Evolutionary conservation across 805 yeast genomes (phyloP).

Genomic region (Suhomyces prunicola): DNA sequence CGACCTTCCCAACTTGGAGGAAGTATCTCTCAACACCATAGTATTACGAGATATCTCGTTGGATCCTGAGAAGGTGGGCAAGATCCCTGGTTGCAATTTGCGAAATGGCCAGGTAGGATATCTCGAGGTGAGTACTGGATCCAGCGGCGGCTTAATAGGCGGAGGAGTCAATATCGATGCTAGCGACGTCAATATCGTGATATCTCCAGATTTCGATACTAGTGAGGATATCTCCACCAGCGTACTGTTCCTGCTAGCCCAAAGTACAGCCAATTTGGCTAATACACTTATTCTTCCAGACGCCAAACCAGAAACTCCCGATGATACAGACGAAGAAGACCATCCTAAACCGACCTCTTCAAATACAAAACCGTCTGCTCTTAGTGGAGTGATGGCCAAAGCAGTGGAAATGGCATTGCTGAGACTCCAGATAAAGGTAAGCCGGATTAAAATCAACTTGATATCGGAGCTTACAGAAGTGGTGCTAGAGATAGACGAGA

Average conservation of each 20-base stretch:
- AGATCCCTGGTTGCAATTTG: constrained; percentile 60
- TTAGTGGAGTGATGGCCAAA: constrained; percentile 56
- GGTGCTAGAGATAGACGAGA: constrained; percentile 29
- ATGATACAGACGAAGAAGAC: constrained; percentile 12
- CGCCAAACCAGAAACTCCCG: constrained; percentile 11
- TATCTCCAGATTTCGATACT: constrained; percentile 34
- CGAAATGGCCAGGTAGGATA: constrained; percentile 58
- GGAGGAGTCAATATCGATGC: constrained; percentile 72
- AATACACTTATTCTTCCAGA: constrained; percentile 41
- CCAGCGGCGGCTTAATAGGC: constrained; percentile 56
- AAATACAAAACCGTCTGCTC: constrained; percentile 29
- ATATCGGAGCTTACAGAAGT: constrained; percentile 44
- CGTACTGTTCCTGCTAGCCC: constrained; percentile 55
- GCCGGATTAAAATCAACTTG: constrained; percentile 46
- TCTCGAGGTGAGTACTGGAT: constrained; percentile 44
- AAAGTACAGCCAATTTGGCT: constrained; percentile 74
- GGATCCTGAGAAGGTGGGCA: constrained; percentile 65
- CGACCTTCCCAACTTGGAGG: constrained; percentile 74
- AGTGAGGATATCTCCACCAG: constrained; percentile 27
- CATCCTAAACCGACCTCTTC: constrained; percentile 12
- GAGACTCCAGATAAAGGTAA: constrained; percentile 51
- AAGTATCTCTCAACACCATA: constrained; percentile 62
- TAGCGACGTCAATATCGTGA: constrained; percentile 46
- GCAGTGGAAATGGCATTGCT: constrained; percentile 69
- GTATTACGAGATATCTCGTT: constrained; percentile 57